A percentile compares a stretch with the other conserved stretches of the same genome.
phyloP scores from a whole-genome alignment of 352 stramenopile genomes.

The Pythium grandisporangium region DNA sequence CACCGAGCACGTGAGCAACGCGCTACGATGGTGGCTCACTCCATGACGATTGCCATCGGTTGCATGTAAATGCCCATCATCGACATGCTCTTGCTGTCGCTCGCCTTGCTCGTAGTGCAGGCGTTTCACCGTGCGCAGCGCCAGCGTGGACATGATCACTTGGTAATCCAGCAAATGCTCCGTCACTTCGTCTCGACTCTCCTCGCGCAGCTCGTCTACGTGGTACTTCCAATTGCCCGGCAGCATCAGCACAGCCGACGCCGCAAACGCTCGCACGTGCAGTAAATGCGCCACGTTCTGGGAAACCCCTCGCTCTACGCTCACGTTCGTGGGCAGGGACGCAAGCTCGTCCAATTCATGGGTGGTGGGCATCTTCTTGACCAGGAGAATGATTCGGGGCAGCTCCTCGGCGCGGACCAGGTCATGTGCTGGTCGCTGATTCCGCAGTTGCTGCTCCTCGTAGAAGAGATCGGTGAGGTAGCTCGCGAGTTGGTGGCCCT shows the following conservation, averaged over 20 bases:
- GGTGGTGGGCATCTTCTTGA: conserved; percentile 25
- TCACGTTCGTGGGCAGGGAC: conserved; percentile 28
- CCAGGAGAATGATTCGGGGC: conserved; percentile 22
- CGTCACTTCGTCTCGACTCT: conserved; percentile 21
- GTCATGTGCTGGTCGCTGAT: not conserved
- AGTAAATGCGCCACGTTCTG: conserved; percentile 47
- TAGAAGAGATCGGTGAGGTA: conserved; percentile 33
- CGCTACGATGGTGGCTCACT: not conserved
- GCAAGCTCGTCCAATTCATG: conserved; percentile 17
- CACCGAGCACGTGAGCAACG: conserved; percentile 22
- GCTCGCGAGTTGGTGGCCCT: conserved; percentile 24
- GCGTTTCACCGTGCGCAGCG: conserved; percentile 26
- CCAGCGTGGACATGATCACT: conserved; percentile 55
- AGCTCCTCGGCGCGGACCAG: not conserved
- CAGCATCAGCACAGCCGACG: conserved; percentile 38
- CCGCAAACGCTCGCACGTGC: conserved; percentile 28
- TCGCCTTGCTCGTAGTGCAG: conserved; percentile 24
- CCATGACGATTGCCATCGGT: not conserved
- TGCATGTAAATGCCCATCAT: not conserved
- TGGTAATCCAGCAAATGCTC: conserved; percentile 52
- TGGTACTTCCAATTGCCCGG: conserved; percentile 33
- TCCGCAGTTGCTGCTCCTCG: conserved; percentile 6
- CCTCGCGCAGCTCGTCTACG: conserved; percentile 23
- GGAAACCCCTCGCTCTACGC: conserved; percentile 27
- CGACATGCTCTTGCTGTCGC: not conserved